phyloP scores from a whole-genome alignment of 2,329 filamentous ascomycete genomes.

The Fusarium concolor region DNA sequence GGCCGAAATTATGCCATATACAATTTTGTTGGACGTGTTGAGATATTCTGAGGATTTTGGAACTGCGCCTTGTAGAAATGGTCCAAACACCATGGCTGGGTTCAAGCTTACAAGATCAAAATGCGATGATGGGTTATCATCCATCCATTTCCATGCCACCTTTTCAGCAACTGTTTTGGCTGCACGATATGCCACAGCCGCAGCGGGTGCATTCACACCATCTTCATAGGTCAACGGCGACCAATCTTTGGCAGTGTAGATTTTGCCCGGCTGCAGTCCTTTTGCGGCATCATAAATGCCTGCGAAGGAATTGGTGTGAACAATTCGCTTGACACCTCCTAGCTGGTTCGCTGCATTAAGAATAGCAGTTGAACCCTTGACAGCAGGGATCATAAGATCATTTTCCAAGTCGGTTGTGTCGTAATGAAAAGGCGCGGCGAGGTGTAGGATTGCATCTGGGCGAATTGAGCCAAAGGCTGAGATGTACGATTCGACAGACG shows the following conservation, averaged over 20 bases:
- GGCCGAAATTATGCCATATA: not conserved
- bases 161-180: constrained; percentile 10
- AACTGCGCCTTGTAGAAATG: not conserved
- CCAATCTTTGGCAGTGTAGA: constrained; percentile 9
- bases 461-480: not conserved
- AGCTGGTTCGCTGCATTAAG: not conserved
- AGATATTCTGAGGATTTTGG: not conserved
- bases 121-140: not conserved
- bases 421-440: constrained; percentile 9
- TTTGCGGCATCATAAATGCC: constrained; percentile 14
- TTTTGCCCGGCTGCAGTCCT: constrained; percentile 2
- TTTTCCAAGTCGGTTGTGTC: constrained; percentile 1
- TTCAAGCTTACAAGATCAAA: constrained; percentile 13
- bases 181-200: constrained; percentile 3
- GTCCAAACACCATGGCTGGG: constrained; percentile 12
- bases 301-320: constrained; percentile 17
- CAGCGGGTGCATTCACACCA: constrained; percentile 4
- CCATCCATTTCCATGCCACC: constrained; percentile 16
- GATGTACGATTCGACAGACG: not conserved
- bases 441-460: constrained; percentile 11
- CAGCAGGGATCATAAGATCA: constrained; percentile 9
- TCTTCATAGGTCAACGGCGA: constrained; percentile 8
- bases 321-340: not conserved
- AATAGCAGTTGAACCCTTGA: constrained; percentile 10
- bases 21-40: constrained; percentile 14